Base-by-base conservation (phyloP, 805 yeast species). In the Starmerella vitae region DNA sequence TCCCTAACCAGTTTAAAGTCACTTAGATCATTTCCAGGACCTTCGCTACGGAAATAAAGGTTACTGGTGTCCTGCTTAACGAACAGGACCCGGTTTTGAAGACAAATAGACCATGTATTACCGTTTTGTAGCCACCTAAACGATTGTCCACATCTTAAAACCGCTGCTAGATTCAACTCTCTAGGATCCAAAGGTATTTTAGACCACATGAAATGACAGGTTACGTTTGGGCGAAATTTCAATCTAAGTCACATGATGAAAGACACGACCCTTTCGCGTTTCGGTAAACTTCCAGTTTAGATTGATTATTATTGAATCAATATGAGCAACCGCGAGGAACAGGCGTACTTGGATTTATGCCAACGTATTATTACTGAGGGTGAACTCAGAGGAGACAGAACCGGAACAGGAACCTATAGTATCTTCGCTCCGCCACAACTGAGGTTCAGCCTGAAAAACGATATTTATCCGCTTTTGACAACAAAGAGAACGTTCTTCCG, bases 341-440 rank as follows among this genome's bases (percentile, higher is more conserved):
- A 74, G 51, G 91, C 86, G 13, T 91, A 91, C 57, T 70, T 91
- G 31, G 86, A 82, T 47, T 68, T 91, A 33, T 83, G 96, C 56
- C 59, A 65, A 41, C 66, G 73, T 4, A 88, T 91, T 57, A 74
- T 91, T 17, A 66, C 69, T 1, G 74, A 80, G 46, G 98, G 98
- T 30, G 97, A 91, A 56, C 71, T 71, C 51, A 74, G 99, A 45
- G 88, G 91, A 7, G 99, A 91, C 58, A 70, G 99, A 58, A 91
- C 99, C 1, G 99, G 98, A 1, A 91, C 99, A 0, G 99, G 99
- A 4, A 91, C 99, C 0, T 66, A 63, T 44, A 77, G 94, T 25
- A 46, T 91, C 7, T 91, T 91, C 60, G 98, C 93, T 0, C 99
- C 99, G 19, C 96, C 96, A 10, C 97, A 88, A 56, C 65, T 91